Evolutionary conservation across 129 eudicot species (phyloP), one percentile per base, ranked within the genome.

Genomic region (Rutidosis leptorrhynchoides): DNA sequence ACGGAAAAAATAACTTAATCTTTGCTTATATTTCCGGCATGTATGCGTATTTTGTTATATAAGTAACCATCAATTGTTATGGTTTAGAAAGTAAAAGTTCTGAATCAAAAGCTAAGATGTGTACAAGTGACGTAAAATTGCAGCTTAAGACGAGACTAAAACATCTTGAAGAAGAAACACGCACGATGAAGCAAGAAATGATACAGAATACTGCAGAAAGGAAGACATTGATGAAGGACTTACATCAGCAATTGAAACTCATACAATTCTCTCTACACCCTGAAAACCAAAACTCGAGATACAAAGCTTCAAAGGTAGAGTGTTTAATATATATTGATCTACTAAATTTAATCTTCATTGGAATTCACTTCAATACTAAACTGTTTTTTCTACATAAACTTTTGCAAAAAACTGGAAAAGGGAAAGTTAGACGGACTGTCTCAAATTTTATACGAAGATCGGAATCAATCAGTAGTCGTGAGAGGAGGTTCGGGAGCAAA

Each of bases 131-230:
- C 16, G 40, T 65, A n/a, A 65, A 65, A 65, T 9, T 46, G 65
- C 81, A 56, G 46, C 81, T 87, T n/a, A 77, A 80, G 45, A 73
- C 52, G 67, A 80, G 82, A 68, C 55, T 84, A 60, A 73, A 69
- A 58, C 19, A 54, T 82, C 84, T 84, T 8, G 95, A 84, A 78
- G 79, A 87, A 72, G 88, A 82, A 71, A 58, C 66, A 14, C 54
- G 52, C 68, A 28, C 28, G 32, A 71, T 82, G 33, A 80, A 75
- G 78, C 75, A 58, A 68, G 84, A 72, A 64, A 57, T 87, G 68
- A 22, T 52, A 12, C 78, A 66, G n/a, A 52, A 65, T 35, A 48
- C 65, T n/a, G 72, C 52, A 70, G 95, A 82, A 75, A 77, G 84
- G 62, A 82, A 62, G 58, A 70, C 4, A 19, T 65, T 84, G 64